These are phyloP conservation scores for Verticillium klebahnii DNA, from an alignment of 2,329 filamentous ascomycete genomes.

Conservation along the genomic window DNA sequence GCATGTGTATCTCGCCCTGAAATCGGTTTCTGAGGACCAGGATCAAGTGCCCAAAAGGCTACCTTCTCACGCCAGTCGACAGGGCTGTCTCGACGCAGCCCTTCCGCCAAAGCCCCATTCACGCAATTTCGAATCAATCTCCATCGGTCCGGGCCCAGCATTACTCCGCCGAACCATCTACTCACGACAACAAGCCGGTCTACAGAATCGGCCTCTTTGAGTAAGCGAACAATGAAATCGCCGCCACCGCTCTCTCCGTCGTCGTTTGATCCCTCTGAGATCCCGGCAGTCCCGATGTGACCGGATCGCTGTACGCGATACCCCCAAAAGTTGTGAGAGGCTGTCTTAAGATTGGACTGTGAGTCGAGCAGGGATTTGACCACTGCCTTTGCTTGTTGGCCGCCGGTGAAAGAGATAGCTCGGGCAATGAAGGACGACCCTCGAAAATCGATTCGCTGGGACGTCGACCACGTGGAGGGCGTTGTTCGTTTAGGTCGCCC, in stretches of 20 bases:
- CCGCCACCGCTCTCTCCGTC: conserved; percentile 60
- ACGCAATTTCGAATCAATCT: conserved; percentile 56
- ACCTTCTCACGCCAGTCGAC: conserved; percentile 30
- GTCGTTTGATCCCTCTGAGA: conserved; percentile 49
- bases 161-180: conserved; percentile 58
- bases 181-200: conserved; percentile 55
- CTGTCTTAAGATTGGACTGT: conserved; percentile 46
- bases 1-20: neutral
- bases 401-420: conserved; percentile 33
- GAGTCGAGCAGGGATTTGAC: conserved; percentile 43
- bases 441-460: conserved; percentile 45
- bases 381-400: conserved; percentile 34
- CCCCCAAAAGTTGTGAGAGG: conserved; percentile 56
- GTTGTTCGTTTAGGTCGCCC: conserved; percentile 5
- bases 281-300: conserved; percentile 4
- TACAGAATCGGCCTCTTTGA: conserved; percentile 45
- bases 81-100: conserved; percentile 29
- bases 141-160: conserved; percentile 60
- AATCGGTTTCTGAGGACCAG: conserved; percentile 11
- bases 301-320: conserved; percentile 27
- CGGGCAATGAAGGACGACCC: conserved; percentile 55
- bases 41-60: conserved; percentile 57
- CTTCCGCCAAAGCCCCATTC: conserved; percentile 48
- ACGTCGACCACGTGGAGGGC: conserved; percentile 41
- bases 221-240: conserved; percentile 47